Conservation (phyloP, 768 basidiomycete species). For the Lenzites betulinus region DNA sequence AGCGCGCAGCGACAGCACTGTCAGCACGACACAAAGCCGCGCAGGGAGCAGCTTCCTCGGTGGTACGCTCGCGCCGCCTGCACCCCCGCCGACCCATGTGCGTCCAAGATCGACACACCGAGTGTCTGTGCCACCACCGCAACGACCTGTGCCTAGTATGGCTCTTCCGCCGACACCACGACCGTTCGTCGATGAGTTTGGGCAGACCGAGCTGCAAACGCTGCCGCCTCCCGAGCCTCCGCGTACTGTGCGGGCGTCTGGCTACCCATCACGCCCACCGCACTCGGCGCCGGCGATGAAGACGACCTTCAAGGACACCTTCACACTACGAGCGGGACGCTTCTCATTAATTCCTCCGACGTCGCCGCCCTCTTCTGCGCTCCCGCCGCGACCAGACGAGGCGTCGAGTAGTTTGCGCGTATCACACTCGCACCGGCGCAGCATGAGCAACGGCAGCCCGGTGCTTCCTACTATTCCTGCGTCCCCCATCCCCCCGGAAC, state of each 20-base stretch:
- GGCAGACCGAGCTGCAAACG: slow-evolving; percentile 14
- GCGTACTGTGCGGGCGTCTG: slow-evolving; percentile 13
- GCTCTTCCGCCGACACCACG: slow-evolving; percentile 70
- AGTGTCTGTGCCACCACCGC: slow-evolving; percentile 68
- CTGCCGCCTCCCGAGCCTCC: slow-evolving; percentile 29
- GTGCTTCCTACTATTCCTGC: slow-evolving; percentile 45
- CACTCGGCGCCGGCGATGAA: slow-evolving; percentile 31
- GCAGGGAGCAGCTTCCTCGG: slow-evolving; percentile 20
- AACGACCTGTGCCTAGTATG: slow-evolving; percentile 68
- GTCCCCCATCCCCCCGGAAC: slow-evolving; percentile 43
- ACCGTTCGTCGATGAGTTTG: slow-evolving; percentile 20
- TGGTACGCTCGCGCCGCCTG: slow-evolving; percentile 23
- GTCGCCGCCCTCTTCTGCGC: slow-evolving; percentile 57
- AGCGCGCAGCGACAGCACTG: slow-evolving; percentile 28
- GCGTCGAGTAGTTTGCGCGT: slow-evolving; percentile 1
- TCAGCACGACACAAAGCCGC: slow-evolving; percentile 27
- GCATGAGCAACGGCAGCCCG: slow-evolving; percentile 29
- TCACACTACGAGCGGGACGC: slow-evolving; percentile 53
- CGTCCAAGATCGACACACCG: slow-evolving; percentile 45
- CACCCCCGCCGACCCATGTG: slow-evolving; percentile 33
- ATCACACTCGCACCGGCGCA: slow-evolving; percentile 27
- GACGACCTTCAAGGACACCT: slow-evolving; percentile 55
- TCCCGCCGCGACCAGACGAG: slow-evolving; percentile 74
- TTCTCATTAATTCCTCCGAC: slow-evolving; percentile 49
- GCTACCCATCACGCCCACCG: slow-evolving; percentile 30